Base-by-base conservation (phyloP, 192 early-diverging fungal genomes). In the Podila epicladia region DNA sequence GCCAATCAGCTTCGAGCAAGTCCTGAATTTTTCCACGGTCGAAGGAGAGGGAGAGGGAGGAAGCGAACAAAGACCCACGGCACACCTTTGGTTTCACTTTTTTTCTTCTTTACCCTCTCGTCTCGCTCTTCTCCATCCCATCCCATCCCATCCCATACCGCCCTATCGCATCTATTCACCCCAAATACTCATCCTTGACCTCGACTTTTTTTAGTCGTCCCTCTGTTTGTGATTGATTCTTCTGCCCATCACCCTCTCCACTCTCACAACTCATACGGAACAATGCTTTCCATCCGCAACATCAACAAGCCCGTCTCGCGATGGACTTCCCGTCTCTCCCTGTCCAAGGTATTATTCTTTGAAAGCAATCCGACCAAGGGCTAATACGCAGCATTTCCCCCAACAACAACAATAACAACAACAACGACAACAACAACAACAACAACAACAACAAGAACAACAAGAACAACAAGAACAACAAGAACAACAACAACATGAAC, bases 281-380 rank as follows among this genome's bases (percentile, higher is more conserved):
- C 12, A 22, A 78, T 78, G 75, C 75, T 78, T 49, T 78, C 75
- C 8, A 57, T 78, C 69, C 63, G 58, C 22, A 64, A 78, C 60
- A 28, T 71, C 49, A 71, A 64, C 49, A 71, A 64, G 45, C 75
- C 75, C 26, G 49, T 50, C 49, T 50, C 69, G 8, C 69, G 75
- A 48, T 78, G 69, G 75, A 37, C 69, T 5, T 24, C 69, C 49
- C 75, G 75, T 48, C 48, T 78, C 48, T 48, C 64, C 24, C 50
- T 78, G 26, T 65, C 65, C 5, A 78, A 78, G 75, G 75, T 72
- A 67, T 38, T 37, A 0, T 26, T 0, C n/a, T 55, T 55, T 55
- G 24, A 55, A 55, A 45, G 15, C 11, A 45, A 45, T 12, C 9
- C 35, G 9, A 37, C 35, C 41, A 13, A 45, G 4, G 41, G 7